Base-by-base conservation (phyloP, 345 rosid genomes). In the Dovyalis caffra region DNA sequence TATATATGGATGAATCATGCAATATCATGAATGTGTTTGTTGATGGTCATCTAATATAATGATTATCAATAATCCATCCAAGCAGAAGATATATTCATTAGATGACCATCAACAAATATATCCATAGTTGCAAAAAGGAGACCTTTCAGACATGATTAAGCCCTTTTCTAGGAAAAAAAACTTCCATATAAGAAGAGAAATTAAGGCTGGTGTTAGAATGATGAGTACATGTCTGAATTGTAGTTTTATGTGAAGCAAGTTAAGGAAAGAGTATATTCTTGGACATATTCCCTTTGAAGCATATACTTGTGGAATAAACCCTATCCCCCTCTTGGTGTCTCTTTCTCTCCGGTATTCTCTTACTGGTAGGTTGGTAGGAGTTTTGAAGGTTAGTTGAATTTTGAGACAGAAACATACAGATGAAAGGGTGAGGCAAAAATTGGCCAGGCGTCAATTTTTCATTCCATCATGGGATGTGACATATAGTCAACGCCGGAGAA, bases 11-110 rank as follows among this genome's bases (percentile, higher is more conserved):
- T n/a, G n/a, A n/a, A n/a, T n/a, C n/a, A n/a, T 64, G 77, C 77
- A 65, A 51, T 3, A 65, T 51, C 64, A 74, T 74, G 77, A 51
- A 74, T 64, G 70, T 65, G 64, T 74, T 74, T 21, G 77, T 74
- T 74, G 77, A 65, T 65, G 77, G 77, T 74, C 77, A 74, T 74
- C 77, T 74, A 74, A 74, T 70, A 51, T 34, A 23, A 47, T 6
- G 28, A 8, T n/a, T 0, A 11, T n/a, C 38, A 73, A 43, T n/a
- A n/a, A n/a, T n/a, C n/a, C n/a, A n/a, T n/a, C n/a, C n/a, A n/a
- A n/a, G n/a, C n/a, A n/a, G n/a, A n/a, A n/a, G n/a, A n/a, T n/a
- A n/a, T 6, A 21, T 20, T 65, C 49, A 64, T 0, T 51, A 53
- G 70, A 65, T 74, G 77, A 74, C 70, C 8, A 74, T 65, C 77